Evolutionary conservation across 148 eudicot genomes (phyloP).

Genomic region (Drosera capensis): DNA sequence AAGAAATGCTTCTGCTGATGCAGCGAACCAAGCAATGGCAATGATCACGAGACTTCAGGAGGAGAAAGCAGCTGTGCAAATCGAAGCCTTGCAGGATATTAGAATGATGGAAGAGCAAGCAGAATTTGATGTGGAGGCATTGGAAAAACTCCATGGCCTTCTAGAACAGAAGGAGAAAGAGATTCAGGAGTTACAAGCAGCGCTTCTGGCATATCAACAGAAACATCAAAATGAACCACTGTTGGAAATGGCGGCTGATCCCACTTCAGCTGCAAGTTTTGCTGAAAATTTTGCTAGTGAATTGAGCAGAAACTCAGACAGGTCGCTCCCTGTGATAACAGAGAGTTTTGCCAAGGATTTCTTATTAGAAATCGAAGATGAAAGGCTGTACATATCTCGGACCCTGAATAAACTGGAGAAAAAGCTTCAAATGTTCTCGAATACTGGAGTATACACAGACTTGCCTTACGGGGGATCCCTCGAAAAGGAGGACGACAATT

Average conservation of each 20-base stretch:
- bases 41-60: constrained; percentile 94
- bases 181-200: constrained; percentile 63
- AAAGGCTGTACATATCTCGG: constrained; percentile 22
- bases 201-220: constrained; percentile 37
- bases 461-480: constrained; percentile 8
- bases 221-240: constrained; percentile 22
- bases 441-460: constrained; percentile 9
- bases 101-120: constrained; percentile 99
- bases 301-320: too few relatives aligned
- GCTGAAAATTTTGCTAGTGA: too few relatives aligned
- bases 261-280: constrained; percentile 11
- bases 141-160: constrained; percentile 57
- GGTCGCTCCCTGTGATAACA: too few relatives aligned
- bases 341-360: constrained; percentile 7
- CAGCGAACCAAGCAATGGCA: constrained; percentile 92
- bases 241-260: constrained; percentile 15
- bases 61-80: constrained; percentile 82
- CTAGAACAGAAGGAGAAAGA: constrained; percentile 66
- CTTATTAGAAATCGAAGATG: constrained; percentile 31
- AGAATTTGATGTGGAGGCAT: constrained; percentile 74
- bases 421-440: constrained; percentile 24
- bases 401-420: constrained; percentile 34
- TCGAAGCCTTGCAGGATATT: constrained; percentile 87
- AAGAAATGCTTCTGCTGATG: constrained; percentile 79
- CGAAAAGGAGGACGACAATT: constrained; percentile 7